These are phyloP conservation scores for Myxozyma sirexii DNA, from an alignment of 805 yeast species.

Conservation along the genomic window DNA sequence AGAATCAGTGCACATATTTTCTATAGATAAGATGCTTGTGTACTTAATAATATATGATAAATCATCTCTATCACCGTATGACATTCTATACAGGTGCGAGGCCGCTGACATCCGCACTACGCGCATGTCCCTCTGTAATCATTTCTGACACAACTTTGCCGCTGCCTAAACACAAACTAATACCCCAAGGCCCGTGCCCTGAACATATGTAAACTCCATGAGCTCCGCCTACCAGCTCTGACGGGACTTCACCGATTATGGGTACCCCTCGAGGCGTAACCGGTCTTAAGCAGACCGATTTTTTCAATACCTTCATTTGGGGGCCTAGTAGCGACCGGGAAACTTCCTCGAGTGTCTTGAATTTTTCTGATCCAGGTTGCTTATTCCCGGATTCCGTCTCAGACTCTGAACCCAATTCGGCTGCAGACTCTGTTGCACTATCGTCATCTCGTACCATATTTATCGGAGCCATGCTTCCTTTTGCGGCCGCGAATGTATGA, in stretches of 20 bases:
- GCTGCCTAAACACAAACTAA: slow-evolving; percentile 84
- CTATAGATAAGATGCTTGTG: background rate
- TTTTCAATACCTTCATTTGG: slow-evolving; percentile 16
- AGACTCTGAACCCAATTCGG: background rate
- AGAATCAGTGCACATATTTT: background rate
- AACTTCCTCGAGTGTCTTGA: slow-evolving; percentile 13
- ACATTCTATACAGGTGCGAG: no score
- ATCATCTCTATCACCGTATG: no score
- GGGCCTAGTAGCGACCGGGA: slow-evolving; percentile 32
- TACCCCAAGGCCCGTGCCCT: slow-evolving; percentile 95
- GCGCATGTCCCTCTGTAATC: slow-evolving; percentile 59
- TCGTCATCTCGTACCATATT: background rate
- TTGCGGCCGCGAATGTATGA: slow-evolving; percentile 10
- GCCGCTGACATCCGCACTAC: slow-evolving; percentile 28
- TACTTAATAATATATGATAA: background rate
- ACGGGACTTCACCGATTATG: slow-evolving; percentile 30
- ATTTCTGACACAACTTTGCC: slow-evolving; percentile 80
- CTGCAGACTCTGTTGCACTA: background rate
- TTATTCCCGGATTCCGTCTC: slow-evolving; percentile 2
- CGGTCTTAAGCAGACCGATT: slow-evolving; percentile 33
- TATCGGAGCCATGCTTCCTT: slow-evolving; percentile 25
- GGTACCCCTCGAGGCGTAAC: slow-evolving; percentile 35
- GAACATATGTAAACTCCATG: slow-evolving; percentile 40
- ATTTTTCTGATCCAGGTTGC: slow-evolving; percentile 9
- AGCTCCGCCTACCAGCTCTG: slow-evolving; percentile 18